Conservation (phyloP, 2,329 filamentous ascomycete genomes). For the Aspergillus spinulosporus region DNA sequence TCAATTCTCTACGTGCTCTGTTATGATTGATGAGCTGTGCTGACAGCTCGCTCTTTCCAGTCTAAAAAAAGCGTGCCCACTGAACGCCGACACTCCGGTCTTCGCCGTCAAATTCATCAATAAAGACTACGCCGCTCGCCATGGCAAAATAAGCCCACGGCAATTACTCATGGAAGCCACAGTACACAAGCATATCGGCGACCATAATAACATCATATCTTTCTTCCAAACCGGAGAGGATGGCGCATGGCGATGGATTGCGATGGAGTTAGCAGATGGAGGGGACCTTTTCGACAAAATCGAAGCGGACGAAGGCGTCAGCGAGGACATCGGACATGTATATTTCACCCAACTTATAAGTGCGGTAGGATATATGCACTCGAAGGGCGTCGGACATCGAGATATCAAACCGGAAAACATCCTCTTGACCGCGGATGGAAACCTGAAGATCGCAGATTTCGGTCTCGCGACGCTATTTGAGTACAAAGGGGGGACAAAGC, state of each 20-base stretch:
- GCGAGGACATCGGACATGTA: constrained; percentile 89
- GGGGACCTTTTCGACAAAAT: constrained; percentile 99
- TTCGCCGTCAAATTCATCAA: constrained; percentile 99
- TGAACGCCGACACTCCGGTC: constrained; percentile 67
- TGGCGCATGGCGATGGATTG: constrained; percentile 88
- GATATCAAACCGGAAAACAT: constrained; percentile 96
- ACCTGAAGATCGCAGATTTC: constrained; percentile 94
- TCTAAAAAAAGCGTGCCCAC: constrained; percentile 88
- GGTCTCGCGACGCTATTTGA: constrained; percentile 92
- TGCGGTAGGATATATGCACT: constrained; percentile 93
- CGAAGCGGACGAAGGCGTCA: constrained; percentile 93
- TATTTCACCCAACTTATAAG: constrained; percentile 92
- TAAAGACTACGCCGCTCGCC: constrained; percentile 87
- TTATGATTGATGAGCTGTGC: constrained; percentile 13
- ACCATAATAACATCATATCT: constrained; percentile 90
- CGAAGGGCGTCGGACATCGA: constrained; percentile 89
- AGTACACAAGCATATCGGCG: constrained; percentile 82
- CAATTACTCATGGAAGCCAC: constrained; percentile 91
- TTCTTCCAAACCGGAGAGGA: constrained; percentile 90
- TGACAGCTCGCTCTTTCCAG: constrained; percentile 46
- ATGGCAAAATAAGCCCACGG: constrained; percentile 83
- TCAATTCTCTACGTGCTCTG: constrained; percentile 1
- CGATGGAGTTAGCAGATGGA: constrained; percentile 94
- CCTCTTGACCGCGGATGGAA: constrained; percentile 77
- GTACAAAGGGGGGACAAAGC: constrained; percentile 78